Conservation (phyloP, 352 stramenopile genomes). For the Aphanomyces invadans region DNA sequence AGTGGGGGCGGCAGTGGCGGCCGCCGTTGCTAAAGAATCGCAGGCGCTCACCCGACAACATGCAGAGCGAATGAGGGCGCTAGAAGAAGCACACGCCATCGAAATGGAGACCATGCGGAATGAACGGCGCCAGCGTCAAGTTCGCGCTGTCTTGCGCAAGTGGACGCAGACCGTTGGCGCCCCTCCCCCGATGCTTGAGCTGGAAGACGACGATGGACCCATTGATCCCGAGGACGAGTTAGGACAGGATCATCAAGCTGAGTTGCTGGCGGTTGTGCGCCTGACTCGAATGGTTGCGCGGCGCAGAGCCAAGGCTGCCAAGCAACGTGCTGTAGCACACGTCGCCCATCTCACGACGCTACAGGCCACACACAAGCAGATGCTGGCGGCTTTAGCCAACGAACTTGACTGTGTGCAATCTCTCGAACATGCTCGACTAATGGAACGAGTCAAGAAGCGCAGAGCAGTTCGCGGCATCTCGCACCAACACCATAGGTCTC, state of each 20-base stretch:
- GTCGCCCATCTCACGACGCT: slow-evolving; percentile 1
- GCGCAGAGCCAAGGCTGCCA: background rate
- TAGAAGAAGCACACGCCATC: background rate
- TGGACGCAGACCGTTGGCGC: background rate
- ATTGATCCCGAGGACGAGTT: background rate
- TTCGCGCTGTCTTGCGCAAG: background rate
- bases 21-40: background rate
- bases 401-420: slow-evolving; percentile 1
- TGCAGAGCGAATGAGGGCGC: background rate
- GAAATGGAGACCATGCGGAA: background rate
- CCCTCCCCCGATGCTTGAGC: background rate
- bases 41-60: background rate
- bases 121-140: background rate
- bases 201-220: background rate
- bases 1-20: background rate
- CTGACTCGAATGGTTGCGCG: background rate
- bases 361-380: background rate
- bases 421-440: background rate
- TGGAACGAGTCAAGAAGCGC: slow-evolving; percentile 8
- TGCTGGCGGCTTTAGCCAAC: background rate
- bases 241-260: background rate
- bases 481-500: background rate
- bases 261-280: slow-evolving; percentile 2
- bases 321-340: background rate
- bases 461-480: background rate